Base-by-base conservation (phyloP, 1,284 basidiomycete species). In the Cryptococcus amylolentus region DNA sequence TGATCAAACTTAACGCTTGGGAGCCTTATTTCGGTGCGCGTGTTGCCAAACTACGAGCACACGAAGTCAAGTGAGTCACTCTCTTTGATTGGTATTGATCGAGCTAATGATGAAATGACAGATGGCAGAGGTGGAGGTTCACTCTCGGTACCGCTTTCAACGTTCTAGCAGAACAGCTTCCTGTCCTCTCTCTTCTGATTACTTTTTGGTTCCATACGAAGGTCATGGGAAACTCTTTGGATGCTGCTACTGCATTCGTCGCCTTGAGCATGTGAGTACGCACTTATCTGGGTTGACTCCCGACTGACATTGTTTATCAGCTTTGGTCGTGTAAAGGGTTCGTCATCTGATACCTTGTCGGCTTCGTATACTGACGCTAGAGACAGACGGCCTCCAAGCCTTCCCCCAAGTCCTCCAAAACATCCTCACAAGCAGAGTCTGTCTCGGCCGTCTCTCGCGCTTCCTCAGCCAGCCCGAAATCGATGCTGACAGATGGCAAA, bases 1-100 rank as follows among this genome's bases (percentile, higher is more conserved):
- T 75, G 12, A 74, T 76, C 70, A 77, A 78, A 73, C 63, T 78
- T 28, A 78, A 78, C 51, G 75, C 70, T 0, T 74, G 74, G 49
- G 76, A 78, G 52, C 65, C 63, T 1, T 67, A 73, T 54, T 71
- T 71, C 47, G 56, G 61, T 1, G 49, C 58, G 0, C 55, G 64
- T 16, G 69, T 78, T 40, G 57, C 63, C 12, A 35, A 20, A 0
- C 55, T 77, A 4, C 66, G 76, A 8, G 62, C 64, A 9, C 52
- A 62, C 23, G 76, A 78, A 56, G 67, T 74, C 27, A 59, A 54
- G 65, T 71, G 42, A 51, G 68, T 54, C 3, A 10, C 10, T 35
- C 10, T 6, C 31, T 10, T 35, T 35, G 31, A 5, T 6, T 35
- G 31, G 1, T 13, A 35, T 7, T 1, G 37, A 23, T 38, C 5